Conservation (phyloP, 306 rosid species). For the Dicorynia guianensis region DNA sequence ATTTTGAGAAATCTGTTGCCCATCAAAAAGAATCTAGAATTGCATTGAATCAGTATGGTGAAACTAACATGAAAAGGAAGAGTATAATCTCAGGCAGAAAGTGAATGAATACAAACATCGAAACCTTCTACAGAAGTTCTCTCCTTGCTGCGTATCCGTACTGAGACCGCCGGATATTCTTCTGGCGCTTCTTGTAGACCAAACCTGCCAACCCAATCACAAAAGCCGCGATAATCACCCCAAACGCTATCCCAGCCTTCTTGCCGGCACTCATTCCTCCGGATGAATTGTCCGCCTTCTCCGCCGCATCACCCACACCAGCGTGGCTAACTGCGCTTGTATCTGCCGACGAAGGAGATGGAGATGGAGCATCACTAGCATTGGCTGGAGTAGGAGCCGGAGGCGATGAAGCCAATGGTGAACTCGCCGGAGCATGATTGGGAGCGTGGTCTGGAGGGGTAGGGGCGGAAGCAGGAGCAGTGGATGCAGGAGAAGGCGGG, state of each 20-base stretch:
- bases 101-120: background rate
- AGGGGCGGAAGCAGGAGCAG: slow-evolving; percentile 24
- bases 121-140: slow-evolving; percentile 55
- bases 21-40: slow-evolving; percentile 47
- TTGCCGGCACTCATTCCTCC: slow-evolving; percentile 67
- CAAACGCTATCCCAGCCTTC: slow-evolving; percentile 76
- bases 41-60: slow-evolving; percentile 27
- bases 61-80: background rate
- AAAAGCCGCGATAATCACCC: slow-evolving; percentile 58
- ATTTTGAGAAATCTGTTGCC: background rate
- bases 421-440: slow-evolving; percentile 26
- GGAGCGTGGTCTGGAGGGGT: slow-evolving; percentile 35
- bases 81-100: slow-evolving; percentile 7
- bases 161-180: slow-evolving; percentile 71
- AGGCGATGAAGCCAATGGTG: slow-evolving; percentile 31
- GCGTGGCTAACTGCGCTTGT: slow-evolving; percentile 32
- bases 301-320: background rate
- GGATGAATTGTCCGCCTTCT: slow-evolving; percentile 30
- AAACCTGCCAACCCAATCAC: slow-evolving; percentile 60
- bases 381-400: slow-evolving; percentile 46
- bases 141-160: slow-evolving; percentile 58
- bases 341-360: slow-evolving; percentile 14
- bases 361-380: slow-evolving; percentile 38
- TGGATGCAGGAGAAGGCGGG: slow-evolving; percentile 31
- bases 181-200: slow-evolving; percentile 77